Evolutionary conservation across 192 early-diverging fungal species (phyloP).

Genomic region (Oehlia diaphana): DNA sequence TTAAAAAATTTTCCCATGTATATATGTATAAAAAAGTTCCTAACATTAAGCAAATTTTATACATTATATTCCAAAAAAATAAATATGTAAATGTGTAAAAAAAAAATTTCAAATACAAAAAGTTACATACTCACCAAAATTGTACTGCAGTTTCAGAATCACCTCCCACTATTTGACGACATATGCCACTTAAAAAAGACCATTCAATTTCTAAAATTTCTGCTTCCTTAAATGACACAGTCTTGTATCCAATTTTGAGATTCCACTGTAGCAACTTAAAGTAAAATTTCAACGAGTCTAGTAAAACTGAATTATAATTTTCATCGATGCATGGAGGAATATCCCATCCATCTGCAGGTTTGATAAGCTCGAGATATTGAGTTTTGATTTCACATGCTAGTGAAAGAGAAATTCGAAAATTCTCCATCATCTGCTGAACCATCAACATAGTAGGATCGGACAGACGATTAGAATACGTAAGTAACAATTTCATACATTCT

Average conservation of each 20-base stretch:
- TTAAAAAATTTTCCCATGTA: background rate
- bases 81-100: slow-evolving; percentile 25
- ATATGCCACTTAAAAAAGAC: slow-evolving; percentile 72
- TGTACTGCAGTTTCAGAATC: slow-evolving; percentile 72
- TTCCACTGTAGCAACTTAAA: slow-evolving; percentile 78
- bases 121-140: slow-evolving; percentile 62
- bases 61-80: slow-evolving; percentile 2
- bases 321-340: slow-evolving; percentile 60
- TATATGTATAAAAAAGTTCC: background rate
- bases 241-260: slow-evolving; percentile 57
- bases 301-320: slow-evolving; percentile 72
- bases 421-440: slow-evolving; percentile 80
- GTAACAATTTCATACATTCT: slow-evolving; percentile 60
- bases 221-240: slow-evolving; percentile 64
- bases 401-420: slow-evolving; percentile 69
- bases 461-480: slow-evolving; percentile 65
- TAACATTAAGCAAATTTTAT: background rate
- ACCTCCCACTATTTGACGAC: slow-evolving; percentile 70
- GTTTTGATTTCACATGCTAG: slow-evolving; percentile 74
- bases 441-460: slow-evolving; percentile 58
- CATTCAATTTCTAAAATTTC: slow-evolving; percentile 84
- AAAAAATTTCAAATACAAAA: background rate
- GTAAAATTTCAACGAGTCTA: slow-evolving; percentile 72
- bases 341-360: slow-evolving; percentile 66
- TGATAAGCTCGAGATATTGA: slow-evolving; percentile 64